Percentiles rank a stretch among this genome's conserved stretches.
phyloP scores from a whole-genome alignment of 2,329 filamentous ascomycete genomes.

The Pleurostoma richardsiae region DNA sequence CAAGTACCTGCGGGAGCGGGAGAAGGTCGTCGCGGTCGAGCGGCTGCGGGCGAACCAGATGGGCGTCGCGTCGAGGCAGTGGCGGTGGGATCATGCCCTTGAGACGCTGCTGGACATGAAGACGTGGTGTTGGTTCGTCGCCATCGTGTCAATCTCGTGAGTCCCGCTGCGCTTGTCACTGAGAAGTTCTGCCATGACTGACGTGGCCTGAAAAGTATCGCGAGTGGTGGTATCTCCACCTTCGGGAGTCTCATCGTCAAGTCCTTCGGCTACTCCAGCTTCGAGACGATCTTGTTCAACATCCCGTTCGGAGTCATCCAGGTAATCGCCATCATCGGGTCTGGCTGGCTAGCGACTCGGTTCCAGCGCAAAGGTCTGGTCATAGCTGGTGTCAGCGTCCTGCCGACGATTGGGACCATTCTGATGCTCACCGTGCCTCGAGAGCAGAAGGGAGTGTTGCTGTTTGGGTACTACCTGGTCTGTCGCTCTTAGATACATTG shows the following conservation, averaged over 20 bases:
- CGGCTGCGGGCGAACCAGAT: slow-evolving; percentile 46
- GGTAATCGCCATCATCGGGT: slow-evolving; percentile 53
- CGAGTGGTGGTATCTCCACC: slow-evolving; percentile 52
- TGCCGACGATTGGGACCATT: slow-evolving; percentile 34
- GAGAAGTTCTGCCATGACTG: not conserved
- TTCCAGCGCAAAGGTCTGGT: slow-evolving; percentile 37
- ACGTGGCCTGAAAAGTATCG: slow-evolving; percentile 23
- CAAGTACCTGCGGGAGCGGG: slow-evolving; percentile 49
- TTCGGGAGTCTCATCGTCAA: slow-evolving; percentile 56
- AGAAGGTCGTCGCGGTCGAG: slow-evolving; percentile 55
- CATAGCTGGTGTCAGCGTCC: slow-evolving; percentile 28
- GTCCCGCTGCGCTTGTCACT: slow-evolving; percentile 10
- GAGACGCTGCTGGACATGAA: slow-evolving; percentile 33
- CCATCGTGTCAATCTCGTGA: slow-evolving; percentile 49
- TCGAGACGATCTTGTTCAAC: slow-evolving; percentile 54
- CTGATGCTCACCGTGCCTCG: slow-evolving; percentile 43
- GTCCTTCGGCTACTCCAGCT: slow-evolving; percentile 50
- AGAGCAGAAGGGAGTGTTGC: slow-evolving; percentile 38
- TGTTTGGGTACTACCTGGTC: slow-evolving; percentile 47
- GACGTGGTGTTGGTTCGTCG: slow-evolving; percentile 35
- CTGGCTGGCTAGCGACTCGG: slow-evolving; percentile 35
- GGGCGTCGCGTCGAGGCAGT: slow-evolving; percentile 30
- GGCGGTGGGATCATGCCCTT: slow-evolving; percentile 34
- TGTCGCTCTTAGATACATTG: not conserved
- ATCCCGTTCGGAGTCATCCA: slow-evolving; percentile 58